A percentile compares a stretch with the other conserved stretches of the same genome.
These are phyloP conservation scores for Pulveroboletus sp. DNA, from an alignment of 768 basidiomycete genomes.

Conservation along the genomic window DNA sequence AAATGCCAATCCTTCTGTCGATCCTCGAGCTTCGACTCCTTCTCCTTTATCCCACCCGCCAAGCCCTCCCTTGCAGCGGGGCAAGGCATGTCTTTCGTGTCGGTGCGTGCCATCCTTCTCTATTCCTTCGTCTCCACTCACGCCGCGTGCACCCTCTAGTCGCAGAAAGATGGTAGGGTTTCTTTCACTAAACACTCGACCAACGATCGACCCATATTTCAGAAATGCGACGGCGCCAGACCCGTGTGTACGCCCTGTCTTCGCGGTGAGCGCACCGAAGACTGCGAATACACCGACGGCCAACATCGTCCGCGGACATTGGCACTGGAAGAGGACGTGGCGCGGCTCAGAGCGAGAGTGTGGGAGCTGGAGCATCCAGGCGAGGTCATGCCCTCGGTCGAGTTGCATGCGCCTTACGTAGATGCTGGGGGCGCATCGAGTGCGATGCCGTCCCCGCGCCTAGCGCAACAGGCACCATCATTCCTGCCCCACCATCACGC, in stretches of 20 bases:
- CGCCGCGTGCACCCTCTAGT: slow-evolving; percentile 22
- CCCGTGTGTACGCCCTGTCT: slow-evolving; percentile 65
- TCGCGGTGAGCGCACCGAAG: slow-evolving; percentile 55
- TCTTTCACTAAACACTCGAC: no score
- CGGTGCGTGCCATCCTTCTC: slow-evolving; percentile 32
- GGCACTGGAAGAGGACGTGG: slow-evolving; percentile 55
- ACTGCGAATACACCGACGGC: slow-evolving; percentile 70
- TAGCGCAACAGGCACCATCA: not conserved
- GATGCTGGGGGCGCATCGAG: not conserved
- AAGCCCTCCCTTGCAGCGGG: slow-evolving; percentile 37
- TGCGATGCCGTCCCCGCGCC: not conserved
- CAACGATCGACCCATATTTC: no score
- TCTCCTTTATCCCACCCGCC: not conserved
- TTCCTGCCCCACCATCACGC: not conserved
- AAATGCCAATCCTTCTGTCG: slow-evolving; percentile 2
- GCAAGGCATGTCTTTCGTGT: slow-evolving; percentile 52
- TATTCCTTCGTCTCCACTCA: not conserved
- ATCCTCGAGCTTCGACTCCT: slow-evolving; percentile 2
- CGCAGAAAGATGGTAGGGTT: slow-evolving; percentile 51
- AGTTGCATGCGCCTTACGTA: slow-evolving; percentile 49
- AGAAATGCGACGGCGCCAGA: slow-evolving; percentile 67
- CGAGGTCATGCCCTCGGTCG: slow-evolving; percentile 42
- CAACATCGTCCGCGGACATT: slow-evolving; percentile 57
- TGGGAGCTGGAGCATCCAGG: slow-evolving; percentile 55
- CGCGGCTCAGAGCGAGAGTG: slow-evolving; percentile 52